Evolutionary conservation across 1,139 yeast genomes (phyloP).

Genomic region (Magnusiomyces ingens): DNA sequence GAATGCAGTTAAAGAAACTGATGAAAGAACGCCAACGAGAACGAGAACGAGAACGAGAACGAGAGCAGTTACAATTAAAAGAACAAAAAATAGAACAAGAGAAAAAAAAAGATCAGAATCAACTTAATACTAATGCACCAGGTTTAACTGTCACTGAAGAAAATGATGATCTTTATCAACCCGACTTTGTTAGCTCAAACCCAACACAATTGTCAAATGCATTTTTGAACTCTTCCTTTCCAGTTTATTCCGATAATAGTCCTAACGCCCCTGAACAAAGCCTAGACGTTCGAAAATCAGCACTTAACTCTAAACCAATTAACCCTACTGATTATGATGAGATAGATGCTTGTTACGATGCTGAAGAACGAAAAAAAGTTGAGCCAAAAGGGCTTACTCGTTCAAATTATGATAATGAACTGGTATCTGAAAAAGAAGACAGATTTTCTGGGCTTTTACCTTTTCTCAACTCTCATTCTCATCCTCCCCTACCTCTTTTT

Average conservation of each 20-base stretch:
- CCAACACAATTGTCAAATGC: background rate
- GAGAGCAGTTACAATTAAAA: too few species aligned
- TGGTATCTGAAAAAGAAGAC: too few species aligned
- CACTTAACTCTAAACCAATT: background rate
- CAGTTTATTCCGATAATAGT: constrained; percentile 17
- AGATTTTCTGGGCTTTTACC: too few species aligned
- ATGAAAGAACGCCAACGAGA: background rate
- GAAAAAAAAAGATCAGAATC: background rate
- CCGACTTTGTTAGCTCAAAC: background rate
- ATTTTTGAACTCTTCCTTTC: background rate
- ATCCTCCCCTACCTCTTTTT: constrained; percentile 2
- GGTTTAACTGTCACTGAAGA: background rate
- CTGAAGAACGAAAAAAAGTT: background rate
- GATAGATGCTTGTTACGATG: background rate
- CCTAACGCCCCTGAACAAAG: constrained; percentile 1
- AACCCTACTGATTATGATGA: background rate
- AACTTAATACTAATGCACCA: background rate
- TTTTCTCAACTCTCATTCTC: too few species aligned
- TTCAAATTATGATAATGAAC: too few species aligned
- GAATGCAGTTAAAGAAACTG: background rate
- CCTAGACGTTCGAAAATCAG: background rate
- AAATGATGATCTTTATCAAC: background rate
- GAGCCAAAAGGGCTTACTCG: too few species aligned
- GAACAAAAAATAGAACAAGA: background rate
- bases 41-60: background rate